These are phyloP conservation scores for Lasiosphaeria ovina DNA, from an alignment of 495 filamentous ascomycete species.

Conservation along the genomic window DNA sequence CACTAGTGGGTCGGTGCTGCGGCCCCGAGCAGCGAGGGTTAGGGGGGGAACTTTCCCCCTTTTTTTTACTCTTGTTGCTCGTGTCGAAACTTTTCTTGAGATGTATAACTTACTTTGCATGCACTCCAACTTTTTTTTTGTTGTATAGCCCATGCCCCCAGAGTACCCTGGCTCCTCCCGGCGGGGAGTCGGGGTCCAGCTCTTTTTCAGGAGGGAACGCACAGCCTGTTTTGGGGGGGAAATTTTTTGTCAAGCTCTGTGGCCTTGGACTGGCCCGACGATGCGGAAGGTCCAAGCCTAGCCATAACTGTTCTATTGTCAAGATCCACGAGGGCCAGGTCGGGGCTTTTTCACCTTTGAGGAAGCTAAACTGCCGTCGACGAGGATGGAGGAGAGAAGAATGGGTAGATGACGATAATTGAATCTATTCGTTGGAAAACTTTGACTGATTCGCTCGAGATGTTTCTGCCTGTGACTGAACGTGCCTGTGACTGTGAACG, in stretches of 20 bases:
- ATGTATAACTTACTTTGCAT: slow-evolving; percentile 2
- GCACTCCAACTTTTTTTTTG: slow-evolving; percentile 1
- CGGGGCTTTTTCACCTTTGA: neutral
- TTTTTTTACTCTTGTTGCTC: neutral
- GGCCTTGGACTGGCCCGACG: slow-evolving; percentile 2
- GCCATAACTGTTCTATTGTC: slow-evolving; percentile 1
- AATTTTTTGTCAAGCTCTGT: slow-evolving; percentile 4
- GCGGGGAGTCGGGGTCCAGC: slow-evolving; percentile 3
- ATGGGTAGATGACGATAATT: slow-evolving; percentile 38
- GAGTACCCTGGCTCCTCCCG: slow-evolving; percentile 1
- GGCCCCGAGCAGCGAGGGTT: slow-evolving; percentile 9
- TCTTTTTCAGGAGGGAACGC: neutral
- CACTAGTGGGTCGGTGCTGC: slow-evolving; percentile 22
- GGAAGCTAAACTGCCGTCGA: neutral
- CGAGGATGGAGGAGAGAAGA: slow-evolving; percentile 8
- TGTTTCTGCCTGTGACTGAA: neutral
- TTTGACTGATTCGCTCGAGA: neutral
- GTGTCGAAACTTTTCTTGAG: slow-evolving; percentile 3
- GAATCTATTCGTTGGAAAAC: slow-evolving; percentile 39
- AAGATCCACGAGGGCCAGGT: neutral
- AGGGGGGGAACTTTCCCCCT: neutral
- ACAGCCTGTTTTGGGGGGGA: neutral
- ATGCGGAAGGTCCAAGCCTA: neutral
- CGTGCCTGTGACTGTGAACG: neutral
- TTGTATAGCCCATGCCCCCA: neutral